Percentiles rank a stretch among this genome's conserved stretches.
Conservation (phyloP, 2,329 filamentous ascomycete species). For the Aureobasidium lini region DNA sequence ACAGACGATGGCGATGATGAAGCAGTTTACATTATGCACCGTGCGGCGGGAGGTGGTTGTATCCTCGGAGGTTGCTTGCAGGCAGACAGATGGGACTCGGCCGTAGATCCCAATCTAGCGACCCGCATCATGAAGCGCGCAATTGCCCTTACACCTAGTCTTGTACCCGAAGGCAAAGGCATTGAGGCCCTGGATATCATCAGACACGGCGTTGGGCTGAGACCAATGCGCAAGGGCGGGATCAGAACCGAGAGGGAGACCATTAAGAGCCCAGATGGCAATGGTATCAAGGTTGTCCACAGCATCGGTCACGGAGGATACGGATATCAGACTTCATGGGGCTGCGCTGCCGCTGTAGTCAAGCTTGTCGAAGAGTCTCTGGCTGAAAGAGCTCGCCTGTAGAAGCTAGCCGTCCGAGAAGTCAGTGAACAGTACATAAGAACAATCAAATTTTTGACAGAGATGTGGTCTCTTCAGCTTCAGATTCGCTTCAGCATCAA, state of each 20-base stretch:
- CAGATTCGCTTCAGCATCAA: too few relatives aligned
- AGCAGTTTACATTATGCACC: constrained; percentile 72
- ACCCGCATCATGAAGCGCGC: constrained; percentile 76
- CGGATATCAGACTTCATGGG: constrained; percentile 50
- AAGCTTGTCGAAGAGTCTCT: constrained; percentile 31
- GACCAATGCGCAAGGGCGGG: constrained; percentile 66
- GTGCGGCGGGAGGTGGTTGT: constrained; percentile 72
- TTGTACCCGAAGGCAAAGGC: constrained; percentile 56
- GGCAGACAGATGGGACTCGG: constrained; percentile 68
- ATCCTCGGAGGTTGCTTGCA: constrained; percentile 82
- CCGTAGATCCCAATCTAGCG: constrained; percentile 72
- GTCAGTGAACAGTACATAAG: too few relatives aligned
- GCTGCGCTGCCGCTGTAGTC: constrained; percentile 35
- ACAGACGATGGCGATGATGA: constrained; percentile 68
- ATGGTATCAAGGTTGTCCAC: constrained; percentile 59
- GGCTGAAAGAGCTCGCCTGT: constrained; percentile 22
- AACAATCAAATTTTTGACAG: too few relatives aligned
- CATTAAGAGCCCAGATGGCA: constrained; percentile 41
- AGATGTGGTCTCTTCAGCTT: too few relatives aligned
- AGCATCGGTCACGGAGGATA: constrained; percentile 75
- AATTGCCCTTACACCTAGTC: constrained; percentile 55
- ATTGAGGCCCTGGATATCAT: constrained; percentile 68
- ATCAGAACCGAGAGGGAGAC: constrained; percentile 67
- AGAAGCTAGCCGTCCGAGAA: background rate
- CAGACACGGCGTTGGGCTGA: constrained; percentile 72